phyloP scores from a whole-genome alignment of 148 eudicot genomes.

The Vaccinium myrtillus region DNA sequence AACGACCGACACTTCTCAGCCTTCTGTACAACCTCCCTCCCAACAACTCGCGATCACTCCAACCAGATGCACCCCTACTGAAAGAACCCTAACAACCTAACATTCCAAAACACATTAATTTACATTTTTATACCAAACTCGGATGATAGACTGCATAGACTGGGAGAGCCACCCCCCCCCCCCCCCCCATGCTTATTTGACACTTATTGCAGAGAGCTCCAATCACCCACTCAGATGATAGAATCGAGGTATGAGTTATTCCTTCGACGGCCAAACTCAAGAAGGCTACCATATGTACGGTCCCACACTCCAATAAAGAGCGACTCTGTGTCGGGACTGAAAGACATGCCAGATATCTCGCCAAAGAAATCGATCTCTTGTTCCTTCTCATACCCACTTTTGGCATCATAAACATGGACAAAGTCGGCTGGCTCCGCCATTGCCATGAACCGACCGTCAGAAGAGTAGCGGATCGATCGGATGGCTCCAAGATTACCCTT shows the following conservation, averaged over 20 bases:
- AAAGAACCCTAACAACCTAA: neutral
- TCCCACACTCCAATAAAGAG: slow-evolving; percentile 87
- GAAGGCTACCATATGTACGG: slow-evolving; percentile 79
- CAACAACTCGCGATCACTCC: neutral
- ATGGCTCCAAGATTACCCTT: slow-evolving; percentile 80
- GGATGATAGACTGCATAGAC: neutral
- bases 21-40: slow-evolving; percentile 10
- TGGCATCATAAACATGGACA: slow-evolving; percentile 70
- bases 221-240: slow-evolving; percentile 30
- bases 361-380: slow-evolving; percentile 91
- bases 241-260: slow-evolving; percentile 65
- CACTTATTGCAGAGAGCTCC: neutral
- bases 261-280: slow-evolving; percentile 70
- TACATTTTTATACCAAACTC: neutral
- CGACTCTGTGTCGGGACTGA: slow-evolving; percentile 77
- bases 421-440: slow-evolving; percentile 93
- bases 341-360: slow-evolving; percentile 80
- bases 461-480: slow-evolving; percentile 74
- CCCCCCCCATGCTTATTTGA: neutral
- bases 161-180: too few relatives aligned
- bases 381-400: slow-evolving; percentile 55
- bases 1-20: neutral
- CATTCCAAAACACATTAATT: neutral
- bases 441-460: slow-evolving; percentile 84
- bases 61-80: neutral